Conservation (phyloP, 306 rosid genomes). For the Casuarina glauca region DNA sequence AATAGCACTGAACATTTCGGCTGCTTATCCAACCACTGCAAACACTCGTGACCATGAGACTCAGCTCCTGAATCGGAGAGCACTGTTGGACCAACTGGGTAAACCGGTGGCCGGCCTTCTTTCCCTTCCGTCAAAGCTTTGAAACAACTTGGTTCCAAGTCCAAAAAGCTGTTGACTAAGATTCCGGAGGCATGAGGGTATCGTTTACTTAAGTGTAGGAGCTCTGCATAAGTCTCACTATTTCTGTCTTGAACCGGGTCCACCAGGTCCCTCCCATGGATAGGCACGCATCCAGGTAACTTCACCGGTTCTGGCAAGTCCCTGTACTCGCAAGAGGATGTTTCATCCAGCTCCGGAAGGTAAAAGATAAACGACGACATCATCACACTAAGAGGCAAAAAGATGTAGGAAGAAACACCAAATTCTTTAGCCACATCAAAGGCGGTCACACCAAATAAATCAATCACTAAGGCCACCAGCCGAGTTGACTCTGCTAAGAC, state of each 20-base stretch:
- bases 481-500: not conserved
- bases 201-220: too few species aligned
- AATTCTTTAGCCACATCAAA: constrained; percentile 24
- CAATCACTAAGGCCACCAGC: constrained; percentile 11
- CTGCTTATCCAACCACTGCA: constrained; percentile 31
- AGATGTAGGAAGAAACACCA: constrained; percentile 6
- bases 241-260: constrained; percentile 1
- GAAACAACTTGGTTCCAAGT: too few species aligned
- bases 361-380: not conserved
- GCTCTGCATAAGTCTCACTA: too few species aligned
- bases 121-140: constrained; percentile 9
- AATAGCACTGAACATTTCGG: constrained; percentile 22
- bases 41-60: not conserved
- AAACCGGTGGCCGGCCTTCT: constrained; percentile 18
- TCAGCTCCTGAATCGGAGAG: not conserved
- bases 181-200: too few species aligned
- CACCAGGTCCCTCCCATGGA: constrained; percentile 16
- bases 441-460: constrained; percentile 11
- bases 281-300: constrained; percentile 28
- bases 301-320: constrained; percentile 21
- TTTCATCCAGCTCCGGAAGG: constrained; percentile 21
- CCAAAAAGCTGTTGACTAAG: too few species aligned
- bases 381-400: constrained; percentile 1
- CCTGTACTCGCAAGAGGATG: not conserved
- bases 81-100: constrained; percentile 19